Percentiles rank a stretch among this genome's conserved stretches.
These are phyloP conservation scores for Chaetoceros muelleri DNA, from an alignment of 108 stramenopile species.

Conservation along the genomic window DNA sequence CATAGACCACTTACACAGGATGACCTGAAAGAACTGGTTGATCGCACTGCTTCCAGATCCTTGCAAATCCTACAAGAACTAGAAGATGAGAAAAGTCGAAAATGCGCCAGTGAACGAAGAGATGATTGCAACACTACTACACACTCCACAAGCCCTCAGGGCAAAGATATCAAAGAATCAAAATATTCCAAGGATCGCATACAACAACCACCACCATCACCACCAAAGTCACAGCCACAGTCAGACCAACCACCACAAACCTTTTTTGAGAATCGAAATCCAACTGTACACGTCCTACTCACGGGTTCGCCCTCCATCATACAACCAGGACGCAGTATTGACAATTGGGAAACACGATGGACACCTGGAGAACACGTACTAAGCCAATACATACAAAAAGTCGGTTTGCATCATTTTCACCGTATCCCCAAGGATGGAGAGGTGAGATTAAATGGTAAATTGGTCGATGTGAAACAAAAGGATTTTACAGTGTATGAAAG, in stretches of 20 bases:
- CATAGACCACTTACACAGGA: neutral
- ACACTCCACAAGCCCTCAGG: no score
- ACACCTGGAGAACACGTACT: neutral
- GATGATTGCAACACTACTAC: no score
- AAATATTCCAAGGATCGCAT: no score
- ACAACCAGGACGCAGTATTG: neutral
- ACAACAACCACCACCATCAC: neutral
- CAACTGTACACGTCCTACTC: neutral
- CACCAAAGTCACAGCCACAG: neutral
- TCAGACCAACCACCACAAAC: neutral
- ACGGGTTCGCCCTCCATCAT: neutral
- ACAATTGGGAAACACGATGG: neutral
- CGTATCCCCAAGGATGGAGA: neutral
- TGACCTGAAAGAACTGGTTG: neutral
- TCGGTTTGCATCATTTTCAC: neutral
- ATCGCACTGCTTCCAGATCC: no score
- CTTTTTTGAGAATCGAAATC: neutral
- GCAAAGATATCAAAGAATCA: no score
- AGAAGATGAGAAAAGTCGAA: no score
- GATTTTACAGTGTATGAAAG: neutral
- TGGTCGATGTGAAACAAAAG: neutral
- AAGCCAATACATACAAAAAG: neutral
- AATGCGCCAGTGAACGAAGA: no score
- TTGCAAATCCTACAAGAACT: no score
- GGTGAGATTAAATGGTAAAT: neutral